A percentile compares a stretch with the other conserved stretches of the same genome.
These are phyloP conservation scores for Cytospora schulzeri DNA, from an alignment of 2,329 filamentous ascomycete species.

Conservation along the genomic window DNA sequence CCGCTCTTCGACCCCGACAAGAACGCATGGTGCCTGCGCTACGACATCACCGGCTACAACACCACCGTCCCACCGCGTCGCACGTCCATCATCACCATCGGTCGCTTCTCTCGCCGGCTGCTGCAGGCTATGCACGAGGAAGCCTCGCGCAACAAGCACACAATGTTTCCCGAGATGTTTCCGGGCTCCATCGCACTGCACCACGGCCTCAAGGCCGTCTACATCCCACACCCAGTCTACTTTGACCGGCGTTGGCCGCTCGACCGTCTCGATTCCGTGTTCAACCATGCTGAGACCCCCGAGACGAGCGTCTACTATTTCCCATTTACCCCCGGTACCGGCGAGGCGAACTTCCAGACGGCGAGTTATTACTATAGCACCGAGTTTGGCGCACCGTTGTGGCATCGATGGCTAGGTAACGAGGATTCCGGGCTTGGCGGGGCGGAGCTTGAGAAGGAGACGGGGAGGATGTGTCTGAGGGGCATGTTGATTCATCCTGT, in stretches of 20 bases:
- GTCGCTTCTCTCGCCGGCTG: constrained; percentile 71
- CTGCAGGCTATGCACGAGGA: constrained; percentile 79
- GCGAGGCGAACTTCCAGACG: constrained; percentile 58
- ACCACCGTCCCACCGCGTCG: constrained; percentile 66
- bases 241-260: constrained; percentile 74
- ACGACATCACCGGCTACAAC: constrained; percentile 69
- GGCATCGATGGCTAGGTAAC: constrained; percentile 66
- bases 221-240: constrained; percentile 76
- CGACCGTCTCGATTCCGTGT: constrained; percentile 56
- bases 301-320: constrained; percentile 45
- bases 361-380: constrained; percentile 64
- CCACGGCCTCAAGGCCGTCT: constrained; percentile 78
- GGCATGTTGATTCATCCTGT: constrained; percentile 68
- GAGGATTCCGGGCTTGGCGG: constrained; percentile 59
- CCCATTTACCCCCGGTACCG: constrained; percentile 50
- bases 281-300: constrained; percentile 60
- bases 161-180: constrained; percentile 78
- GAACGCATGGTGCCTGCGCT: constrained; percentile 72
- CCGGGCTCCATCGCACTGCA: constrained; percentile 72
- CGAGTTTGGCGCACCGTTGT: constrained; percentile 57
- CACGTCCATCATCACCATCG: constrained; percentile 77
- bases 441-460: constrained; percentile 38
- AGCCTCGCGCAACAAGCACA: constrained; percentile 71
- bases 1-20: constrained; percentile 75
- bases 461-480: constrained; percentile 63